These are phyloP conservation scores for Starmera amethionina DNA, from an alignment of 805 yeast species.

Conservation along the genomic window DNA sequence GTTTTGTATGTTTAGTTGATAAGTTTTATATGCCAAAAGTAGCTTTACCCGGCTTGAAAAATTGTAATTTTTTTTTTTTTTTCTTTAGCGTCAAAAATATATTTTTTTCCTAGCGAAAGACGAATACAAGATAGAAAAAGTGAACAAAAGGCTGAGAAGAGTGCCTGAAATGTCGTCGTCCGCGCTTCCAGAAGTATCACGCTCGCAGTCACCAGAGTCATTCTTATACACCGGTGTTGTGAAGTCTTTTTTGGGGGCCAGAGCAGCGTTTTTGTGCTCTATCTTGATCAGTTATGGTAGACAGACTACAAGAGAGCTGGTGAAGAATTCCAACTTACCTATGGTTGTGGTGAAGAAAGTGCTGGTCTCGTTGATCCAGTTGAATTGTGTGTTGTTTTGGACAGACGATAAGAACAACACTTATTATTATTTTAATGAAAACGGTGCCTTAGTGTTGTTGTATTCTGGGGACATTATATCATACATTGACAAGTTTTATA, in stretches of 20 bases:
- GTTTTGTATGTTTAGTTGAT: no score
- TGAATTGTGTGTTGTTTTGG: slow-evolving; percentile 67
- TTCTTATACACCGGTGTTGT: slow-evolving; percentile 45
- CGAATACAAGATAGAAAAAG: no score
- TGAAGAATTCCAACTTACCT: slow-evolving; percentile 36
- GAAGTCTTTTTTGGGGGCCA: slow-evolving; percentile 56
- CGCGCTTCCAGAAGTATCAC: slow-evolving; percentile 22
- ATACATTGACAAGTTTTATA: slow-evolving; percentile 34
- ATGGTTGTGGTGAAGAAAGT: slow-evolving; percentile 46
- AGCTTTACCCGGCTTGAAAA: no score
- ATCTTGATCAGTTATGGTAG: slow-evolving; percentile 61
- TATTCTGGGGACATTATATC: slow-evolving; percentile 72
- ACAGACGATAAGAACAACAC: slow-evolving; percentile 29
- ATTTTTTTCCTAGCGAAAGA: no score
- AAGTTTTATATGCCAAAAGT: no score
- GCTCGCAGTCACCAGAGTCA: slow-evolving; percentile 55
- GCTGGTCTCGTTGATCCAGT: slow-evolving; percentile 69
- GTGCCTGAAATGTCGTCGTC: no score
- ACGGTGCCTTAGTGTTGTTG: slow-evolving; percentile 52
- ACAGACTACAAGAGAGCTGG: slow-evolving; percentile 44
- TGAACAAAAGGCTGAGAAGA: no score
- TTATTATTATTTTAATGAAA: slow-evolving; percentile 51
- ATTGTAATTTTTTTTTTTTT: no score
- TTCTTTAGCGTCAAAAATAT: no score
- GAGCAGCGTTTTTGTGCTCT: slow-evolving; percentile 56